Percentiles rank a stretch among this genome's conserved stretches.
These are phyloP conservation scores for Chrysoporthe cubensis DNA, from an alignment of 2,329 filamentous ascomycete genomes.

Conservation along the genomic window DNA sequence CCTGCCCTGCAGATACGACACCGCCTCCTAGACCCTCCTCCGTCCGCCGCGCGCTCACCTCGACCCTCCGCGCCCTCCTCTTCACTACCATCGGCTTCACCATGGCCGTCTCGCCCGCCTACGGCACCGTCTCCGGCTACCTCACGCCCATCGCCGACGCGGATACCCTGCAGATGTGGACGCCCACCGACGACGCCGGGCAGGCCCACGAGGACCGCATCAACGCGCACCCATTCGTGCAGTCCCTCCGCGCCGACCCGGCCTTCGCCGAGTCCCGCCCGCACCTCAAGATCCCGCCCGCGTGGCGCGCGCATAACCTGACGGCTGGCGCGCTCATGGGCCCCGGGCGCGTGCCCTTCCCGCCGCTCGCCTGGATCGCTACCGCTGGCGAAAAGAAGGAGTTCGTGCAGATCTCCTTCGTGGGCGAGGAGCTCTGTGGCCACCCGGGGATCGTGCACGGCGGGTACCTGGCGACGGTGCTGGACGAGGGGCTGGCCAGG, in stretches of 20 bases:
- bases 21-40: conserved; percentile 41
- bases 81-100: conserved; percentile 57
- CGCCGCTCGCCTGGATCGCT: conserved; percentile 78
- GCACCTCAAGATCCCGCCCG: conserved; percentile 80
- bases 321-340: conserved; percentile 82
- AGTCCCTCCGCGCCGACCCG: conserved; percentile 67
- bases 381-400: conserved; percentile 62
- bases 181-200: conserved; percentile 57
- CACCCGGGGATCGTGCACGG: conserved; percentile 92
- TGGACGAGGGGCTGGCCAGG: conserved; percentile 87
- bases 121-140: conserved; percentile 52
- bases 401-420: conserved; percentile 73
- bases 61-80: conserved; percentile 51
- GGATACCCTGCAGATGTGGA: conserved; percentile 72
- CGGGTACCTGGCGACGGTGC: conserved; percentile 85
- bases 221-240: conserved; percentile 73
- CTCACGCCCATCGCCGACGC: conserved; percentile 64
- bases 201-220: conserved; percentile 73
- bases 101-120: conserved; percentile 58
- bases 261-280: conserved; percentile 78
- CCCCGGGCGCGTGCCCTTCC: conserved; percentile 75
- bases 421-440: conserved; percentile 81
- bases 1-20: conserved; percentile 25
- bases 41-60: conserved; percentile 48
- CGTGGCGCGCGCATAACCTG: conserved; percentile 73